Base-by-base conservation (phyloP, 768 basidiomycete species). In the Xerocomus potaroensis region DNA sequence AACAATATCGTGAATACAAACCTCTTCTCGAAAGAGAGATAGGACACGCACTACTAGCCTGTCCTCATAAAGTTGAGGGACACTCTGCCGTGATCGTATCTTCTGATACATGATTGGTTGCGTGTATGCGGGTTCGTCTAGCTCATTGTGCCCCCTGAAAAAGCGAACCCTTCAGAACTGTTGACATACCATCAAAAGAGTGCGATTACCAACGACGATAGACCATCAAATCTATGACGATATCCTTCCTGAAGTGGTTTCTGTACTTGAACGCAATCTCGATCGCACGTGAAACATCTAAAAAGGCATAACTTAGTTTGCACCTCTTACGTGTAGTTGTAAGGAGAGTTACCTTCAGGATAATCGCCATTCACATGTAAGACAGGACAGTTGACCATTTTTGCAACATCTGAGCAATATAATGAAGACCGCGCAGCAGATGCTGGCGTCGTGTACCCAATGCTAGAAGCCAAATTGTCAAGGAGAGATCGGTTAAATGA, bases 401-500 rank as follows among this genome's bases (percentile, higher is more conserved):
- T 94, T 5, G 85, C 89, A 30, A 89, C 71, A 60, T 91, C 90
- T 1, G 89, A 89, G 59, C 88, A 92, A 59, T 96, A 96, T 27
- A 88, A 60, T 0, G 87, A 91, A 1, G 91, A 93, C 7, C 92
- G 79, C 12, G 89, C 87, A 41, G 77, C 79, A 0, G 87, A 82
- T 0, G 90, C 87, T 0, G 91, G 91, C 0, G 92, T 94, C 0
- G 92, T 94, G 56, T 94, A 95, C 19, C 92, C 92, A 48, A 95
- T 90, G 55, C 87, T 94, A 56, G 14, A 48, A 37, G 11, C n/a
- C 41, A 26, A 38, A 12, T n/a, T 22, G 23, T 57, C 10, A 60
- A 21, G 33, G 8, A 15, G 7, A 19, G 33, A 26, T 30, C 9
- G 22, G 36, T 22, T 23, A 21, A 40, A 22, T 18, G 46, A 26